Evolutionary conservation across 2,329 filamentous ascomycete species (phyloP).

Genomic region (Apiospora sp.): DNA sequence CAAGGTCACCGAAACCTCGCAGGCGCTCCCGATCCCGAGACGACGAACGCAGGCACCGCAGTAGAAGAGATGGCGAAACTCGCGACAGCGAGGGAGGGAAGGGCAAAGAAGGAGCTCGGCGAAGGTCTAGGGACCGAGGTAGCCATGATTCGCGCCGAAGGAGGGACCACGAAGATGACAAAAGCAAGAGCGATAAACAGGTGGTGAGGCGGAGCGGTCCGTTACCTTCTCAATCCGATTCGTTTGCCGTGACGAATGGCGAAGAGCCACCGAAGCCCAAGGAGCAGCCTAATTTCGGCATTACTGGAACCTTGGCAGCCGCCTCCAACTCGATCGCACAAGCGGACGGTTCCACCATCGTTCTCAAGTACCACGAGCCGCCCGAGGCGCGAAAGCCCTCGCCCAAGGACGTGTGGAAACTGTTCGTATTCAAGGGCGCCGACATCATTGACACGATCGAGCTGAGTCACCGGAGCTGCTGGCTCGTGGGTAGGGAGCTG

Average conservation of each 20-base stretch:
- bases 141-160: slow-evolving; percentile 31
- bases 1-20: slow-evolving; percentile 15
- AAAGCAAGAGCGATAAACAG: slow-evolving; percentile 36
- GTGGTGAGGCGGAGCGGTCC: slow-evolving; percentile 54
- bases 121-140: slow-evolving; percentile 26
- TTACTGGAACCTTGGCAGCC: slow-evolving; percentile 83
- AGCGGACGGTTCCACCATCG: slow-evolving; percentile 75
- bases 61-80: slow-evolving; percentile 37
- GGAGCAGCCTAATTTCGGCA: slow-evolving; percentile 87
- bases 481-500: slow-evolving; percentile 85
- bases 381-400: slow-evolving; percentile 90
- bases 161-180: slow-evolving; percentile 36
- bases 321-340: slow-evolving; percentile 82
- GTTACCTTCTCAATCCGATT: slow-evolving; percentile 66
- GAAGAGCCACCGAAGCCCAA: slow-evolving; percentile 67
- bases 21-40: slow-evolving; percentile 24
- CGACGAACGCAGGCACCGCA: slow-evolving; percentile 35
- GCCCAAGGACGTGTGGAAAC: slow-evolving; percentile 79
- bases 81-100: slow-evolving; percentile 42
- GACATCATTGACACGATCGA: slow-evolving; percentile 85
- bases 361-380: slow-evolving; percentile 96
- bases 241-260: slow-evolving; percentile 64
- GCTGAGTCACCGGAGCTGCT: slow-evolving; percentile 80
- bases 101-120: slow-evolving; percentile 31
- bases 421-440: slow-evolving; percentile 90